A percentile compares a stretch with the other conserved stretches of the same genome.
Conservation (phyloP, 805 yeast species). For the Lipomyces sp. region DNA sequence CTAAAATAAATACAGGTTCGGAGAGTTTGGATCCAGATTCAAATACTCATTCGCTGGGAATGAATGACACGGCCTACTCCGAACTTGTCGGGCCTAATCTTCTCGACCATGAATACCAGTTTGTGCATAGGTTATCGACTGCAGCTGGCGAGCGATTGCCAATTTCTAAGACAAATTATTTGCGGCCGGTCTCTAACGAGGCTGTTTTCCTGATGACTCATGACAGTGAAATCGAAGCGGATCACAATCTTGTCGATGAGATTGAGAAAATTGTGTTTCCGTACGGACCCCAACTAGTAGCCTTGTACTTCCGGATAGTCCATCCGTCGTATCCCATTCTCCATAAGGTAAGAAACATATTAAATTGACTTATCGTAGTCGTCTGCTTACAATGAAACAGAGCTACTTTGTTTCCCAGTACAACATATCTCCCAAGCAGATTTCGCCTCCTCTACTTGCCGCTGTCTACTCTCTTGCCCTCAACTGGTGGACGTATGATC, state of each 20-base stretch:
- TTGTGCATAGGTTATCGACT: conserved; percentile 31
- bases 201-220: conserved; percentile 40
- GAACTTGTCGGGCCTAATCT: conserved; percentile 38
- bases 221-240: conserved; percentile 35
- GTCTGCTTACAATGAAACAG: conserved; percentile 7
- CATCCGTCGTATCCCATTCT: conserved; percentile 42
- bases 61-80: conserved; percentile 41
- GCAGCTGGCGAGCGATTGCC: conserved; percentile 29
- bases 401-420: conserved; percentile 35
- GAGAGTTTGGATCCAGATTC: conserved; percentile 32
- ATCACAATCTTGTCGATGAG: conserved; percentile 33
- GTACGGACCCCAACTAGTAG: conserved; percentile 37
- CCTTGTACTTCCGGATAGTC: conserved; percentile 38
- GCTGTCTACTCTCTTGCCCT: conserved; percentile 40
- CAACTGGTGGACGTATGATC: conserved; percentile 41
- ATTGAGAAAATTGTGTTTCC: conserved; percentile 37
- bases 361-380: neutral
- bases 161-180: conserved; percentile 33
- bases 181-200: conserved; percentile 39
- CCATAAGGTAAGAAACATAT: conserved; percentile 31
- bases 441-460: conserved; percentile 39
- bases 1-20: conserved; percentile 13
- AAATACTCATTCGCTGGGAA: conserved; percentile 37
- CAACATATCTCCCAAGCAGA: conserved; percentile 29
- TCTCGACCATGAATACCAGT: conserved; percentile 36